Base-by-base conservation (phyloP, 768 basidiomycete species). In the Tylopilus cervinicoccineus region DNA sequence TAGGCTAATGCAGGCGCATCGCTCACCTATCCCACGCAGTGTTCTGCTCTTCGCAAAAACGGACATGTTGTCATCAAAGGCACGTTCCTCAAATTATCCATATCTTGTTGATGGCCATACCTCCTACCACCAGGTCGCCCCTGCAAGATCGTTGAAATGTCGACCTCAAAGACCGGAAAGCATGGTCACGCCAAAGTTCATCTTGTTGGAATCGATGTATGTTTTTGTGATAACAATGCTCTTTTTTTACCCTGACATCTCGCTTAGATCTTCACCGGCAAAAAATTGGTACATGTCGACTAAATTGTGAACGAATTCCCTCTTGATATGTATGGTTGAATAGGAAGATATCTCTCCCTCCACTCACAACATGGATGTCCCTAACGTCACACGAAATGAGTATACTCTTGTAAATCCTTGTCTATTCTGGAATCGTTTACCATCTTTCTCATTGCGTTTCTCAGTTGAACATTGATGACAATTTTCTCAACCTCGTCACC, bases 151-250 rank as follows among this genome's bases (percentile, higher is more conserved):
- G 84, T 93, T 62, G 93, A 96, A 70, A 97, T 96, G 94, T 95
- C 93, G 55, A 96, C 94, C 76, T 98, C 94, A 70, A 98, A 98
- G 84, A 95, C 93, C 40, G 94, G 95, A 63, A 98, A 98, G 83
- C 95, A 98, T 78, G 95, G 95, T 63, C 95, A 99, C 77, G 95
- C 96, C 72, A 99, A 98, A 76, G 96, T 98, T 66, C 93, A 98
- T 74, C 81, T 99, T 55, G 82, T 97, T 61, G 96, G 84, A 68
- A 89, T 91, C 68, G 96, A 99, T 74, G 94, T 96, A 67, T 54
- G 92, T 81, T 27, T 39, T 23, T 41, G 38, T 41, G 34, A 11
- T 34, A 17, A 16, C 50, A 20, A 42, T 31, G 10, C 22, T 23
- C 19, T 16, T 33, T 48, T 44, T n/a, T 34, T 28, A 29, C 16